These are phyloP conservation scores for Botrytis squamosa DNA, from an alignment of 2,329 filamentous ascomycete species.

Conservation along the genomic window DNA sequence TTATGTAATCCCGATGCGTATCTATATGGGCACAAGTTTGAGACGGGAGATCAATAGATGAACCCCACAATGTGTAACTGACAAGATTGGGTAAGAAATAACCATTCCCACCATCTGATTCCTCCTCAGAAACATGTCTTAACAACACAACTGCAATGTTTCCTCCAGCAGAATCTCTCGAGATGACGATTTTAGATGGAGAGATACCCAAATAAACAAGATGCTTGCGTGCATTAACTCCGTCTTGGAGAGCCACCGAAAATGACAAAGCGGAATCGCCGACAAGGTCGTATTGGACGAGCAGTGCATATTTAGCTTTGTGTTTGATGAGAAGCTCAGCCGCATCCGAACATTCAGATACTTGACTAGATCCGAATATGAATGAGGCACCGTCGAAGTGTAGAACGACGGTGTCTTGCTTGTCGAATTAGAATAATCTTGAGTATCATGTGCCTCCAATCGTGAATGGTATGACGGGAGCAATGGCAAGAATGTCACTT, in stretches of 20 bases:
- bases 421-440: not conserved
- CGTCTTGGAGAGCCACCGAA: slow-evolving; percentile 51
- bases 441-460: slow-evolving; percentile 37
- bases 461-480: too few species aligned
- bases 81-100: slow-evolving; percentile 30
- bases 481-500: not conserved
- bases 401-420: slow-evolving; percentile 39
- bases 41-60: slow-evolving; percentile 42
- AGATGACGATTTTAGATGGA: slow-evolving; percentile 44
- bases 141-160: slow-evolving; percentile 47
- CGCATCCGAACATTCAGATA: slow-evolving; percentile 38
- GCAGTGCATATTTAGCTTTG: slow-evolving; percentile 44
- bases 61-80: slow-evolving; percentile 45
- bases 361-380: slow-evolving; percentile 45
- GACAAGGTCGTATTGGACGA: slow-evolving; percentile 48
- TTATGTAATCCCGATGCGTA: slow-evolving; percentile 27
- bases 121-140: slow-evolving; percentile 44
- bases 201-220: slow-evolving; percentile 43
- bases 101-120: slow-evolving; percentile 21
- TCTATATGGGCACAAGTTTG: slow-evolving; percentile 37
- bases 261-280: slow-evolving; percentile 46
- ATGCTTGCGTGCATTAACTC: slow-evolving; percentile 47
- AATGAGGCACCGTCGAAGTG: slow-evolving; percentile 51
- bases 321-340: slow-evolving; percentile 41
- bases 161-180: slow-evolving; percentile 50